Evolutionary conservation across 2,329 filamentous ascomycete species (phyloP).

Genomic region (Sarocladiaceae sp.): DNA sequence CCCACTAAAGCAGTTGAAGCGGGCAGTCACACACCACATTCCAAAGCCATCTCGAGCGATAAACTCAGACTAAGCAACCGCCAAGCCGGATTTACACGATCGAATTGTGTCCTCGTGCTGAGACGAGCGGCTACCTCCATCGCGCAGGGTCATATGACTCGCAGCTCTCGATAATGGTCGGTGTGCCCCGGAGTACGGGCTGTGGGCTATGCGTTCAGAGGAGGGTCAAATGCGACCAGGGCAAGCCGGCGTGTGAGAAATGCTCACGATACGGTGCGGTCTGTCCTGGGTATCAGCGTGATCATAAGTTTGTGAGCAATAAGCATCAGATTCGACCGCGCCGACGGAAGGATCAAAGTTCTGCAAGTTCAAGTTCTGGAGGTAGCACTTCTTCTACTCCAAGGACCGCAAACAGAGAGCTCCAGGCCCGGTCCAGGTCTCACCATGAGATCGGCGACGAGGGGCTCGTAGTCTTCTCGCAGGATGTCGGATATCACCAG

Average conservation of each 20-base stretch:
- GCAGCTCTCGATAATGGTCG: not conserved
- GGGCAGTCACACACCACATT: no score
- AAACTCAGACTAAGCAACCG: no score
- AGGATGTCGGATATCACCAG: not conserved
- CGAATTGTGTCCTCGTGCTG: no score
- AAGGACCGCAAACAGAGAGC: not conserved
- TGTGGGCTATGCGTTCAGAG: conserved; percentile 21
- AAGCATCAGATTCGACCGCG: conserved; percentile 5
- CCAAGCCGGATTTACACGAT: no score
- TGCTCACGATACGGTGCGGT: conserved; percentile 22
- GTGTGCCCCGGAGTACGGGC: not conserved
- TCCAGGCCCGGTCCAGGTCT: not conserved
- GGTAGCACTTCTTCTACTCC: not conserved
- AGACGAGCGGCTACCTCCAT: no score
- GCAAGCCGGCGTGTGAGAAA: conserved; percentile 30
- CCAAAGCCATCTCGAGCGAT: no score
- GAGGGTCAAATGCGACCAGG: conserved; percentile 34
- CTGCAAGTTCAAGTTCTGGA: not conserved
- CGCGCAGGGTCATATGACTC: no score
- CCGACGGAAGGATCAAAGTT: not conserved
- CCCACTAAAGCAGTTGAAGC: no score
- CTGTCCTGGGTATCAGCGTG: conserved; percentile 1
- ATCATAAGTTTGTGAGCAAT: conserved; percentile 2
- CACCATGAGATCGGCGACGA: no score
- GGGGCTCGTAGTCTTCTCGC: not conserved